Conservation (phyloP, 495 filamentous ascomycete genomes). For the Penicillium nucicola region DNA sequence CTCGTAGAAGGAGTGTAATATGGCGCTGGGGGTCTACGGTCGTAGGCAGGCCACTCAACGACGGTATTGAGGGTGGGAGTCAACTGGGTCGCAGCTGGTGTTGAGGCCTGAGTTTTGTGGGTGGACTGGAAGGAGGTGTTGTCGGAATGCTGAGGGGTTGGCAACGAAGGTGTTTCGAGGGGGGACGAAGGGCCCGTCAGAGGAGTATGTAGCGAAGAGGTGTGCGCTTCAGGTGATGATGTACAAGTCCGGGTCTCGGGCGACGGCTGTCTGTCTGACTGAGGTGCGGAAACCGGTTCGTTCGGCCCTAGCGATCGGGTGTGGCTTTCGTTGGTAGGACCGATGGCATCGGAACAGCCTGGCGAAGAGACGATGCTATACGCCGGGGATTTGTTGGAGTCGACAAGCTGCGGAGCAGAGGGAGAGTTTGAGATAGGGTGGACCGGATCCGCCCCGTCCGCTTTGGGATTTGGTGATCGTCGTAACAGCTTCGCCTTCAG, state of each 20-base stretch:
- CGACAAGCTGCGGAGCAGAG: constrained; percentile 16
- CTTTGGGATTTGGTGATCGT: constrained; percentile 37
- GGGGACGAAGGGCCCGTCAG: constrained; percentile 17
- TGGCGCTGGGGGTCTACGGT: constrained; percentile 14
- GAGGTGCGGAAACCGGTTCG: constrained; percentile 4
- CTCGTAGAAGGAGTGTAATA: constrained; percentile 15
- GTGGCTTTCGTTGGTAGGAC: constrained; percentile 1
- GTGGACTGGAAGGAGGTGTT: constrained; percentile 17
- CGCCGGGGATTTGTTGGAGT: constrained; percentile 19
- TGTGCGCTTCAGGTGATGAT: constrained; percentile 13
- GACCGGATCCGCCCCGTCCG: constrained; percentile 30
- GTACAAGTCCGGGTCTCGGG: constrained; percentile 5
- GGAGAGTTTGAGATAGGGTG: constrained; percentile 24
- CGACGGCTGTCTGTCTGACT: constrained; percentile 8
- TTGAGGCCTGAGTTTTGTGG: constrained; percentile 12
- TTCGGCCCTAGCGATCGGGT: constrained; percentile 2
- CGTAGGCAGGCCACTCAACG: constrained; percentile 21
- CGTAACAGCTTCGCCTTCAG: constrained; percentile 38
- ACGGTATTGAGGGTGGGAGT: constrained; percentile 34
- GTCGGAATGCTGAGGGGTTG: constrained; percentile 27
- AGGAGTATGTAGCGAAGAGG: constrained; percentile 20
- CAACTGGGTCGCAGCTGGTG: constrained; percentile 22
- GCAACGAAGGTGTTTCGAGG: constrained; percentile 17
- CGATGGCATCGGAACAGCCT: constrained; percentile 10
- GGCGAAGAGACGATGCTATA: constrained; percentile 23